Conservation (phyloP, 768 basidiomycete species). For the Heimioporus sp. region DNA sequence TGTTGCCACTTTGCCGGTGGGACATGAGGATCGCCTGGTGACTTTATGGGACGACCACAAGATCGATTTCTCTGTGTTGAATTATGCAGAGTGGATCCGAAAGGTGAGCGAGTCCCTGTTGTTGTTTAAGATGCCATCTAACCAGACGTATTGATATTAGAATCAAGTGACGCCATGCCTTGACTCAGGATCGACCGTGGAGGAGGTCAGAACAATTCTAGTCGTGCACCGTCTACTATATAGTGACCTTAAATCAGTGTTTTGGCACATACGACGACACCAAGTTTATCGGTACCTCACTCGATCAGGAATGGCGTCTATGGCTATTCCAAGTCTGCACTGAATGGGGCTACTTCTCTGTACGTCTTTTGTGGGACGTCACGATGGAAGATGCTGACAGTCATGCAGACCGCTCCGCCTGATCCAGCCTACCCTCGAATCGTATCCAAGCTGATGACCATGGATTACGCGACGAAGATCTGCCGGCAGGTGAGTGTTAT, state of each 20-base stretch:
- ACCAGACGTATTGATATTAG: conserved; percentile 30
- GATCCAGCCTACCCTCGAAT: conserved; percentile 69
- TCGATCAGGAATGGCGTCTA: conserved; percentile 77
- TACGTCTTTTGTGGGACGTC: conserved; percentile 30
- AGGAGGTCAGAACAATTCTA: conserved; percentile 42
- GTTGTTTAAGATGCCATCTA: background rate
- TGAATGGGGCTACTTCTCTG: conserved; percentile 93
- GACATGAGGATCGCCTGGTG: conserved; percentile 48
- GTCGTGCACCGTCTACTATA: background rate
- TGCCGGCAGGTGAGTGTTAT: conserved; percentile 54
- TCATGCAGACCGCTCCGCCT: conserved; percentile 66
- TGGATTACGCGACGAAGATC: conserved; percentile 68
- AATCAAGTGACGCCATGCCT: conserved; percentile 59
- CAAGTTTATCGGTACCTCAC: conserved; percentile 56
- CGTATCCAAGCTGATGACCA: conserved; percentile 71
- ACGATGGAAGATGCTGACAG: background rate
- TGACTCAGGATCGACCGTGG: conserved; percentile 37
- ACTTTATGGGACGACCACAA: conserved; percentile 43
- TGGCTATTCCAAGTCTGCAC: conserved; percentile 95
- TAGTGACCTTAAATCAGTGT: conserved; percentile 48
- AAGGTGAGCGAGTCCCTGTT: conserved; percentile 39
- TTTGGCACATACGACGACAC: conserved; percentile 80
- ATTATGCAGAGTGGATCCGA: conserved; percentile 78
- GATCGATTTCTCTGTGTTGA: conserved; percentile 59
- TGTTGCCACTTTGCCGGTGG: conserved; percentile 43